Evolutionary conservation across 2,329 filamentous ascomycete species (phyloP).

Genomic region (Aphanocladium album): DNA sequence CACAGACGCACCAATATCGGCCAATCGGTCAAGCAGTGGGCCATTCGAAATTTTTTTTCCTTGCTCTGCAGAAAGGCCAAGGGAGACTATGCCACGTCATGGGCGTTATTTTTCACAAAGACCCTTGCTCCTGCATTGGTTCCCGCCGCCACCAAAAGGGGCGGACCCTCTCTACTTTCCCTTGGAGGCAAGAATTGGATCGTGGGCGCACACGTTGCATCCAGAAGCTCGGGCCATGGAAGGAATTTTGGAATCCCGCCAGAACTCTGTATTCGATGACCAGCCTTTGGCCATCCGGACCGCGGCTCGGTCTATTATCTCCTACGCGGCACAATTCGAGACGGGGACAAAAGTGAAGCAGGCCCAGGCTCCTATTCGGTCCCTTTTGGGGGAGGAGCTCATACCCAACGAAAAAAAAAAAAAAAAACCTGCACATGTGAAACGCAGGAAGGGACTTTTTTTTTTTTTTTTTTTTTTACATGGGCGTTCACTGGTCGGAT

Average conservation of each 20-base stretch:
- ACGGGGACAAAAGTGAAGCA: too few relatives aligned
- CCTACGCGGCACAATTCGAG: neutral
- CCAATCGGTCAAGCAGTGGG: constrained; percentile 2
- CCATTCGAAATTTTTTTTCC: neutral
- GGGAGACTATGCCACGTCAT: constrained; percentile 5
- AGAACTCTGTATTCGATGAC: neutral
- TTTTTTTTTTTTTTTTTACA: neutral
- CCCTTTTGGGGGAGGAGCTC: too few relatives aligned
- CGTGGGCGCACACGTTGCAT: neutral
- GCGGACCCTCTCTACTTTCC: neutral
- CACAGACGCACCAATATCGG: neutral
- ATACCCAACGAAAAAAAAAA: too few relatives aligned
- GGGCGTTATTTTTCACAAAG: too few relatives aligned
- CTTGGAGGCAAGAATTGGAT: neutral
- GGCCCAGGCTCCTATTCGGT: too few relatives aligned
- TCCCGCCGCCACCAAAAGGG: neutral
- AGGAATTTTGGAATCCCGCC: constrained; percentile 1
- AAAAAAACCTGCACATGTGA: neutral
- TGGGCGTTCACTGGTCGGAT: too few relatives aligned
- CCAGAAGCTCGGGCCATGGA: constrained; percentile 11
- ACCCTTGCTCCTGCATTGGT: neutral
- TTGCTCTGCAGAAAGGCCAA: neutral
- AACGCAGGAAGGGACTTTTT: neutral
- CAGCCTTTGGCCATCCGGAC: too few relatives aligned
- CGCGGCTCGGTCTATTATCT: neutral